Base-by-base conservation (phyloP, 2,329 filamentous ascomycete species). In the Elsinoe batatas region DNA sequence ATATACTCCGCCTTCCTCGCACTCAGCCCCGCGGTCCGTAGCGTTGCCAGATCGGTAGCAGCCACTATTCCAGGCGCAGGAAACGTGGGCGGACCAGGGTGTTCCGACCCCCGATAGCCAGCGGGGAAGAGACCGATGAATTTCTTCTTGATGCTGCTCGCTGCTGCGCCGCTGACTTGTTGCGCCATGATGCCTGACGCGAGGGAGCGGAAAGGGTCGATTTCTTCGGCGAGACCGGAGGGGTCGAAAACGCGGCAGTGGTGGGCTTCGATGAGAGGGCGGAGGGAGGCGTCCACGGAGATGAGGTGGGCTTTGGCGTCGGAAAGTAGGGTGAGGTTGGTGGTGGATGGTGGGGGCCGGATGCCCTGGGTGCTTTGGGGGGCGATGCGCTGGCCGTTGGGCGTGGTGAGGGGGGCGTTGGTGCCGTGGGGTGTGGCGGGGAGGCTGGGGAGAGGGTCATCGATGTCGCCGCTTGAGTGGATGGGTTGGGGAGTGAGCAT, bases 1-100 rank as follows among this genome's bases (percentile, higher is more conserved):
- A 97, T 83, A 71, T 98, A 98, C 72, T 97, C 93, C 46, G 93
- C 93, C 73, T 98, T 98, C 57, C 93, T 83, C 71, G 94, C 87
- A 2, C 89, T 95, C 50, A 98, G 79, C 0, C 93, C 93, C 0
- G 91, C 93, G 6, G 85, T 85, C 30, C 91, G 85, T 7, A 98
- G 79, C 3, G 72, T 79, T 30, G 84, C 73, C 32, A 95, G 73
- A 15, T 83, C 72, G 51, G 76, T 79, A 7, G 72, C 68, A 0
- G 81, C 79, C 6, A 97, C 88, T 61, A 88, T 77, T 0, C 82
- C 79, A 0, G 93, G 91, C 0, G 81, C 79, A 0, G 91, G 91
- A 65, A 96, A 97, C 13, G 64, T 61, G 2, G 65, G 54, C 5
- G 64, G 61, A 15, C 59, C 56, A 46, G 61, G 62, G 22, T 60